Evolutionary conservation across 2,329 filamentous ascomycete species (phyloP).

Genomic region (Colletotrichum karsti): DNA sequence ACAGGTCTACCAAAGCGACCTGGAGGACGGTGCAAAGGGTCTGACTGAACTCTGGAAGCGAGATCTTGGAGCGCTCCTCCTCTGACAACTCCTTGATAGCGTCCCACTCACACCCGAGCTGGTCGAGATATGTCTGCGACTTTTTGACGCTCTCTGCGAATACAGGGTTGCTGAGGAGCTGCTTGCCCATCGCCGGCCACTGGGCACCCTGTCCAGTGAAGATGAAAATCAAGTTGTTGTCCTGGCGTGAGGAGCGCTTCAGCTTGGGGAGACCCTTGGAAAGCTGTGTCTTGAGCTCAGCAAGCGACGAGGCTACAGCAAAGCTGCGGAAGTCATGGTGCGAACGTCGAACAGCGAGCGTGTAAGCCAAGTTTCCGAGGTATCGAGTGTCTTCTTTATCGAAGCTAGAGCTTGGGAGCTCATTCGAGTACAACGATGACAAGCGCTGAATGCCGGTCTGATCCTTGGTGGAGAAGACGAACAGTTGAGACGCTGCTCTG

Average conservation of each 20-base stretch:
- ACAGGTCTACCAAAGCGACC: slow-evolving; percentile 46
- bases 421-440: no score
- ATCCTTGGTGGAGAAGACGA: background rate
- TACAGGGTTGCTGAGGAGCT: slow-evolving; percentile 13
- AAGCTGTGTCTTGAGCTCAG: background rate
- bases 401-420: no score
- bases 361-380: no score
- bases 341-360: no score
- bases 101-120: slow-evolving; percentile 21
- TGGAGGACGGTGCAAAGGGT: slow-evolving; percentile 52
- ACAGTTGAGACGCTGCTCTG: background rate
- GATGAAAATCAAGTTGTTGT: slow-evolving; percentile 3
- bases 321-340: no score
- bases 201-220: slow-evolving; percentile 31
- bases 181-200: slow-evolving; percentile 21
- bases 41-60: slow-evolving; percentile 36
- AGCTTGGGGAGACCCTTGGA: background rate
- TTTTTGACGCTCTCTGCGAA: background rate
- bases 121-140: slow-evolving; percentile 27
- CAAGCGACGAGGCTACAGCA: background rate
- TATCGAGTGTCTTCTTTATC: no score
- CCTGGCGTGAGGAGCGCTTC: background rate
- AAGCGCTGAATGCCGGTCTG: background rate
- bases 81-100: slow-evolving; percentile 35
- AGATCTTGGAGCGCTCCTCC: slow-evolving; percentile 20